A percentile compares a stretch with the other conserved stretches of the same genome.
Conservation (phyloP, 257 asterid genomes). For the Paulownia fortunei region DNA sequence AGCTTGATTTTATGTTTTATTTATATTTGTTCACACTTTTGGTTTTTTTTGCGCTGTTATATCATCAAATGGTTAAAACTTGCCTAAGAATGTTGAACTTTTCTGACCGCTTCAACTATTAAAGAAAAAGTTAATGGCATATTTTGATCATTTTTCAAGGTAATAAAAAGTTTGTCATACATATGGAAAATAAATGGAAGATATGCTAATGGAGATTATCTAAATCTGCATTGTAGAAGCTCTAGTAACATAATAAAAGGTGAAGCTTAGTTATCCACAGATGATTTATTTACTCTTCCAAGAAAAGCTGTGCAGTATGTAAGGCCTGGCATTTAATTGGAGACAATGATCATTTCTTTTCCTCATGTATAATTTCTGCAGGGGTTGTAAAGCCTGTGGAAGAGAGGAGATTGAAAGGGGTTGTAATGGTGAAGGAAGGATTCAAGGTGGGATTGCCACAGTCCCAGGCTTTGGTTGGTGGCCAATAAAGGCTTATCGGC, state of each 20-base stretch:
- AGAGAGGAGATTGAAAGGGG: constrained; percentile 76
- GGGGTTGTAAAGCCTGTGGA: constrained; percentile 90
- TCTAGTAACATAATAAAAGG: background rate
- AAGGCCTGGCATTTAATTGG: background rate
- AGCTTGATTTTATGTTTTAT: background rate
- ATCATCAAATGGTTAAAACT: background rate
- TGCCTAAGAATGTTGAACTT: background rate
- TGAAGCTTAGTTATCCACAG: background rate
- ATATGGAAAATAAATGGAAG: background rate
- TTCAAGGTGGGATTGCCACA: constrained; percentile 96
- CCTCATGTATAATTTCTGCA: constrained; percentile 23
- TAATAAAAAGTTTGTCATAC: background rate
- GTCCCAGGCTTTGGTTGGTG: constrained; percentile 99
- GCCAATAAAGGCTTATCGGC: constrained; percentile 95
- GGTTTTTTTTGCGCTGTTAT: background rate
- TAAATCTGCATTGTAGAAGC: background rate
- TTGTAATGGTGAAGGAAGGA: constrained; percentile 93
- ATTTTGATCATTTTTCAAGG: background rate
- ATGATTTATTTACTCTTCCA: background rate
- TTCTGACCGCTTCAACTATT: background rate
- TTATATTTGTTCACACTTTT: background rate
- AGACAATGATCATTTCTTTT: background rate
- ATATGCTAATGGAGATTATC: background rate
- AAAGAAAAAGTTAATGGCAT: background rate
- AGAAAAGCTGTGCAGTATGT: background rate